Base-by-base conservation (phyloP, 768 basidiomycete species). In the Pleurotus tuber-regium region DNA sequence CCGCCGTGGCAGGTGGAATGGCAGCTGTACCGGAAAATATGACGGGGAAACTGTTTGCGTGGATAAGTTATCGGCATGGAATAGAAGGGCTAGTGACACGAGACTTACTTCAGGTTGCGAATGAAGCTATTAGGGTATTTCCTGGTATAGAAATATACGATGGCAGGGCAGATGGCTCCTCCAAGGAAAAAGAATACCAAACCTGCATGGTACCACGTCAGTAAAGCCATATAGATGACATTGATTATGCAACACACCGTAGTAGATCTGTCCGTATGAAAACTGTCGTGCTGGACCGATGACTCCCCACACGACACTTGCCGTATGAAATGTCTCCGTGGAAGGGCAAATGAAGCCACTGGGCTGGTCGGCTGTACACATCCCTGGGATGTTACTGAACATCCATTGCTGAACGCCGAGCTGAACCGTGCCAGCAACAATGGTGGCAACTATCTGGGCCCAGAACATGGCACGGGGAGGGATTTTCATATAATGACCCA, bases 401-500 rank as follows among this genome's bases (percentile, higher is more conserved):
- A 85, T 84, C 83, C 81, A 70, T 4, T 70, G 65, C 59, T 87
- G 85, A 12, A 87, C 83, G 11, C 75, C 82, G 4, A 87, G 72
- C 54, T 86, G 86, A 7, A 82, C 79, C 1, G 84, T 85, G 33
- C 81, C 84, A 1, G 84, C 80, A 21, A 88, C 61, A 4, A 75
- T 54, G 4, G 77, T 73, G 18, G 80, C 86, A 35, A 80, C 59
- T 29, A 89, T 68, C 63, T 91, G 89, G 21, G 72, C 75, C 63
- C 67, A 75, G 71, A 93, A 93, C 81, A 90, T 90, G 31, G 76
- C 58, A 6, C 82, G 76, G 2, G 86, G 89, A 2, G 87, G 84
- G 44, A 91, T 76, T 68, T 87, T 87, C 82, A 83, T 86, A 62
- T 84, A 83, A 59, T 87, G 87, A 10, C 84, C 87, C 43, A 89